Evolutionary conservation across 1,139 yeast genomes (phyloP).

Genomic region (Kazachstania sp.): DNA sequence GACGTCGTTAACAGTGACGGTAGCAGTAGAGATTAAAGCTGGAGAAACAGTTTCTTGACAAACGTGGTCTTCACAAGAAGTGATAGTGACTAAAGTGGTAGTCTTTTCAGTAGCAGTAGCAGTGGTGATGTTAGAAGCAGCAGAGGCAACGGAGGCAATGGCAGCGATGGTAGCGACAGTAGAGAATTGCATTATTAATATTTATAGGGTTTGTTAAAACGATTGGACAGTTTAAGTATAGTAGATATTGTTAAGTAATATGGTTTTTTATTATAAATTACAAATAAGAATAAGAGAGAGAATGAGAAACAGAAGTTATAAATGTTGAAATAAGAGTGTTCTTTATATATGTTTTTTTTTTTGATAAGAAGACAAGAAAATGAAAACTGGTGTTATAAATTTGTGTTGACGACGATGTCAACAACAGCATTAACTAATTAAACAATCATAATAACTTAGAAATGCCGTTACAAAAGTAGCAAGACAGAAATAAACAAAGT

Average conservation of each 20-base stretch:
- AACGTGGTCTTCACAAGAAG: conserved; percentile 36
- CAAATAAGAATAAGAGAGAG: neutral
- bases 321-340: neutral
- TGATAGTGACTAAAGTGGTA: conserved; percentile 42
- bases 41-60: conserved; percentile 30
- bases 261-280: conserved; percentile 1
- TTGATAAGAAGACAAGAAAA: neutral
- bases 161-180: conserved; percentile 31
- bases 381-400: no score
- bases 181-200: conserved; percentile 31
- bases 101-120: conserved; percentile 30
- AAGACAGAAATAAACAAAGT: no score
- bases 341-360: neutral
- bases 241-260: conserved; percentile 1
- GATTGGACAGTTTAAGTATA: conserved; percentile 6
- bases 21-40: conserved; percentile 32
- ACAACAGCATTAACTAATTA: no score
- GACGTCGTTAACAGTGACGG: conserved; percentile 29
- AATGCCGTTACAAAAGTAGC: no score
- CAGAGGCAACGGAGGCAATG: conserved; percentile 24
- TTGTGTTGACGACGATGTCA: no score
- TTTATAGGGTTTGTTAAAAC: neutral
- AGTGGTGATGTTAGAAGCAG: conserved; percentile 31
- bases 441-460: no score
- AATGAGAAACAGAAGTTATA: no score